phyloP scores from a whole-genome alignment of 345 rosid genomes.

The Angophora floribunda region DNA sequence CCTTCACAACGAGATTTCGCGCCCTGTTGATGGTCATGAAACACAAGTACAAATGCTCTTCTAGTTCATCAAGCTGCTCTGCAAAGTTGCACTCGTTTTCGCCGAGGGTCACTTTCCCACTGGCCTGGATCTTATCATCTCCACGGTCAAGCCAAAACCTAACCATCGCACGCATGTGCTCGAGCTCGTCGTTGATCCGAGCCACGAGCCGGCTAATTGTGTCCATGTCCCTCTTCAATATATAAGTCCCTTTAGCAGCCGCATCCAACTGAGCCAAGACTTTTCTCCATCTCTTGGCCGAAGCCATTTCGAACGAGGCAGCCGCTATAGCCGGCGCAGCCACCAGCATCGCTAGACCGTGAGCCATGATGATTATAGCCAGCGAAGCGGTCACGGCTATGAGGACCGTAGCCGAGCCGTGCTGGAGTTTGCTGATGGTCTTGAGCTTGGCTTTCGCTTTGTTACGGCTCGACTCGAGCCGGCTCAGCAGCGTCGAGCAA shows the following conservation, averaged over 20 bases:
- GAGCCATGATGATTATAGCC: constrained; percentile 46
- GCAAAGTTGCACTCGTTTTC: constrained; percentile 36
- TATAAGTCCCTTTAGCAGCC: constrained; percentile 83
- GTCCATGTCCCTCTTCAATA: constrained; percentile 56
- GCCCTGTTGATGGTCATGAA: constrained; percentile 76
- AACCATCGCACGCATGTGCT: constrained; percentile 35
- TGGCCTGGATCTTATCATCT: constrained; percentile 22
- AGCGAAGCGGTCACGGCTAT: constrained; percentile 57
- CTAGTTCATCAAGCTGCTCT: constrained; percentile 64
- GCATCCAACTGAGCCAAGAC: constrained; percentile 42
- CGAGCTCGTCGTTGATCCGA: constrained; percentile 55
- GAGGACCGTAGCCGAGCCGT: constrained; percentile 48
- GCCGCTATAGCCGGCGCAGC: constrained; percentile 46
- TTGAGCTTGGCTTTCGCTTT: constrained; percentile 35
- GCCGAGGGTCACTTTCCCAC: constrained; percentile 38
- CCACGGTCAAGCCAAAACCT: constrained; percentile 48
- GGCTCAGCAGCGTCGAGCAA: constrained; percentile 33
- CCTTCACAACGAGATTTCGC: constrained; percentile 47
- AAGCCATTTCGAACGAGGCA: constrained; percentile 20
- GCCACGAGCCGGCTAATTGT: constrained; percentile 55
- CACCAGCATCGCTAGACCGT: constrained; percentile 57
- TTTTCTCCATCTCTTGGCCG: constrained; percentile 24
- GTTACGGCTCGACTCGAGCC: constrained; percentile 44
- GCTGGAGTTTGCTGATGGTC: constrained; percentile 18
- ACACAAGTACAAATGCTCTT: constrained; percentile 76